phyloP scores from a whole-genome alignment of 73 alveolate species.

The Paramecium biaurelia region DNA sequence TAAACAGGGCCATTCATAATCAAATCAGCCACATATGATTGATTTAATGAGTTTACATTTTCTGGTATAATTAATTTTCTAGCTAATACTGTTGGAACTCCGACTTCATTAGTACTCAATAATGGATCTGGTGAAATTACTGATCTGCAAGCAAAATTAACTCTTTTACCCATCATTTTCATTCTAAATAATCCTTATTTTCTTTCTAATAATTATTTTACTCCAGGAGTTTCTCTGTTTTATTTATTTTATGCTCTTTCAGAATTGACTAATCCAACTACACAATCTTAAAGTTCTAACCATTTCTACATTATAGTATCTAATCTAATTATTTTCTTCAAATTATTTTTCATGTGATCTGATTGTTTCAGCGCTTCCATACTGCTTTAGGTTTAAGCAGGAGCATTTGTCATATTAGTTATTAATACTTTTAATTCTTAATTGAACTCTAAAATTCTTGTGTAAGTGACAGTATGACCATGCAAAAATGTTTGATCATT shows the following conservation, averaged over 20 bases:
- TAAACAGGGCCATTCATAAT: conserved; percentile 83
- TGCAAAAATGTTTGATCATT: conserved; percentile 59
- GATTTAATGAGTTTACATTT: conserved; percentile 87
- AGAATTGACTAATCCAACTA: conserved; percentile 90
- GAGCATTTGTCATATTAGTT: conserved; percentile 24
- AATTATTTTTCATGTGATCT: background rate
- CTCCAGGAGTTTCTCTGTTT: conserved; percentile 96
- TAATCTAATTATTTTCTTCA: conserved; percentile 33
- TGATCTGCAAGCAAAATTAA: conserved; percentile 97
- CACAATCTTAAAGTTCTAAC: conserved; percentile 89
- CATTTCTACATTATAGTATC: conserved; percentile 83
- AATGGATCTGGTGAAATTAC: conserved; percentile 99
- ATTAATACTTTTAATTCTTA: conserved; percentile 56
- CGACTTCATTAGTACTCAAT: conserved; percentile 97
- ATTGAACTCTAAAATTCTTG: conserved; percentile 57
- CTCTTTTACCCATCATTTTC: conserved; percentile 99
- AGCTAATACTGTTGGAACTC: conserved; percentile 98
- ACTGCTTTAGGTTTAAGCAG: background rate
- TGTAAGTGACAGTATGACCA: conserved; percentile 61
- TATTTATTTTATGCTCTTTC: conserved; percentile 90
- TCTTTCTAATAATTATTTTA: conserved; percentile 94
- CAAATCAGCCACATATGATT: conserved; percentile 81
- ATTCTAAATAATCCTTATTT: conserved; percentile 99
- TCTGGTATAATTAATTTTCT: conserved; percentile 96
- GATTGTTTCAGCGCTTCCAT: background rate